Base-by-base conservation (phyloP, 768 basidiomycete species). In the Grammothele lineata region DNA sequence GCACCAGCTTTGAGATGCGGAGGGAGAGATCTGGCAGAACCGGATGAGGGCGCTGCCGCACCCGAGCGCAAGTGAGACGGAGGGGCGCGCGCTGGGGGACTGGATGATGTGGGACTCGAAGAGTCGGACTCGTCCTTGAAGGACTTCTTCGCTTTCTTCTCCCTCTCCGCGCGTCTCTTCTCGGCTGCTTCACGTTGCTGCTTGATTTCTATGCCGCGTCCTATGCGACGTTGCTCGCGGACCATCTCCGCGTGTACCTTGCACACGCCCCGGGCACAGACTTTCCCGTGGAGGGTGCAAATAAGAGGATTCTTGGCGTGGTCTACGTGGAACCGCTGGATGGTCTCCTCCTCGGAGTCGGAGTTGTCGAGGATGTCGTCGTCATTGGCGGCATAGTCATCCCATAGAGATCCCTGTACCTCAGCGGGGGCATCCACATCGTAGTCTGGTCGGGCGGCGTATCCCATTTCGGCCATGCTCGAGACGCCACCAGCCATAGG, bases 241-340 rank as follows among this genome's bases (percentile, higher is more conserved):
- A 58, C 9, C 49, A 63, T 60, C 25, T n/a, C 55, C 2, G 63
- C 64, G 37, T 67, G 66, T 47, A 62, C 62, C 40, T 40, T 44
- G 27, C 69, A 70, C 37, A 70, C 70, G 43, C 68, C 66, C 50
- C 65, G 66, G 47, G 55, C 66, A 56, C 69, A 70, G 12, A 69
- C 57, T 22, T 50, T 35, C 9, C 66, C 65, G 37, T 71, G 70
- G 23, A 60, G 64, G 1, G 46, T 51, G 50, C 69, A 70, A 22
- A 45, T 6, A 11, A 19, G 8, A 25, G 21, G n/a, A 15, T 43
- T 26, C 24, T 40, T 33, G 26, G 23, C 33, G 10, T 39, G 32
- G 7, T 32, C 47, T 2, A 27, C 25, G 12, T n/a, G 33, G 10
- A 47, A 38, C 4, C 45, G 30, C 10, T 45, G 27, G 12, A 21